Evolutionary conservation across 2,329 filamentous ascomycete genomes (phyloP).

Genomic region (Drechslera avenae): DNA sequence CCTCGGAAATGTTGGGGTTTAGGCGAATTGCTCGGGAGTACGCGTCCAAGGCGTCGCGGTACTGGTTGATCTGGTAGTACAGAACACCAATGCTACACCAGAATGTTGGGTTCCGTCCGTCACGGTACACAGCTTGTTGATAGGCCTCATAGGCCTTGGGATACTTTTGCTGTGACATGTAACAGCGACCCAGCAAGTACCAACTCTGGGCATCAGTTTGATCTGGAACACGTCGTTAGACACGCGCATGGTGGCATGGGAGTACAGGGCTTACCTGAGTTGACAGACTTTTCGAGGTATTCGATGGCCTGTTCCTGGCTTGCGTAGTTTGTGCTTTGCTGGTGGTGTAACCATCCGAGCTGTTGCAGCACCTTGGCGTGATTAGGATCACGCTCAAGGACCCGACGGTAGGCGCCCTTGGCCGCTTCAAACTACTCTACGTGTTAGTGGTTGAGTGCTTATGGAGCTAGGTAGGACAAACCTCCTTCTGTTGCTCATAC

Average conservation of each 20-base stretch:
- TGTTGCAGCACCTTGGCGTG: slow-evolving; percentile 98
- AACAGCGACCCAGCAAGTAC: slow-evolving; percentile 96
- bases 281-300: slow-evolving; percentile 95
- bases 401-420: slow-evolving; percentile 88
- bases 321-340: slow-evolving; percentile 87
- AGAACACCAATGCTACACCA: slow-evolving; percentile 99
- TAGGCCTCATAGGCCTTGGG: slow-evolving; percentile 98
- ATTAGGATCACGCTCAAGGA: slow-evolving; percentile 91
- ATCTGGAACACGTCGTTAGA: slow-evolving; percentile 60
- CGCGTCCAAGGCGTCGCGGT: slow-evolving; percentile 94
- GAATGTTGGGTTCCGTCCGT: slow-evolving; percentile 96
- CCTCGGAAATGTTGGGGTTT: slow-evolving; percentile 97
- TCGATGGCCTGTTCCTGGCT: slow-evolving; percentile 97
- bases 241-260: slow-evolving; percentile 15
- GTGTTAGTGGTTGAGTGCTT: slow-evolving; percentile 27
- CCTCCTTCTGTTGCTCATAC: slow-evolving; percentile 98
- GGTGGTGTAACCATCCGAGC: slow-evolving; percentile 95
- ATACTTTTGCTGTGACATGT: slow-evolving; percentile 99
- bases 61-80: slow-evolving; percentile 99
- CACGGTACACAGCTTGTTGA: slow-evolving; percentile 97
- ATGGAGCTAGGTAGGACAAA: slow-evolving; percentile 58
- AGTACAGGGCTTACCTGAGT: slow-evolving; percentile 69
- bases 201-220: slow-evolving; percentile 96
- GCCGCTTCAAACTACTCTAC: slow-evolving; percentile 81
- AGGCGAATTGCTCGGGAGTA: slow-evolving; percentile 95